Percentiles rank a stretch among this genome's conserved stretches.
Conservation (phyloP, 805 yeast genomes). For the Phaffomyces opuntiae region DNA sequence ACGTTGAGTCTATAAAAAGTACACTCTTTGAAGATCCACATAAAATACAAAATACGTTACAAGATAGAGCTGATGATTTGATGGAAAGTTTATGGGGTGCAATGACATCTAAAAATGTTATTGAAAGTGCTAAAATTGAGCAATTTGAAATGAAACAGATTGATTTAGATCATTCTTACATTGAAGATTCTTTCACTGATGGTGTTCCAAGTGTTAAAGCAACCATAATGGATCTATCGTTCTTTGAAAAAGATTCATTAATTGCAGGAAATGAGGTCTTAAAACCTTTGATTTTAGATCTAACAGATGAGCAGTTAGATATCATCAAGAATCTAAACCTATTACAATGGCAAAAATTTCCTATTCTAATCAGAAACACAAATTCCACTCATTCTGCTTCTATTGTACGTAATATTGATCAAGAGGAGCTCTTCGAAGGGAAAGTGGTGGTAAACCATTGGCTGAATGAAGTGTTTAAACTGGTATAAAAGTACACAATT, state of each 20-base stretch:
- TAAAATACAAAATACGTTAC: constrained; percentile 35
- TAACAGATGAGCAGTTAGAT: constrained; percentile 37
- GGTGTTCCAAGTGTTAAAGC: constrained; percentile 15
- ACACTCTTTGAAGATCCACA: constrained; percentile 20
- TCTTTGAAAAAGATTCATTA: constrained; percentile 18
- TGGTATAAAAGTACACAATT: background rate
- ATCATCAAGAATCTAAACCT: constrained; percentile 53
- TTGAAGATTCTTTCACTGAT: constrained; percentile 12
- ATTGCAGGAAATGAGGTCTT: constrained; percentile 14
- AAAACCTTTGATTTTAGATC: constrained; percentile 25
- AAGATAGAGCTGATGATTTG: constrained; percentile 56
- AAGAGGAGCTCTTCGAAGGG: constrained; percentile 60
- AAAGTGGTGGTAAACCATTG: constrained; percentile 60
- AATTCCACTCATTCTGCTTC: constrained; percentile 76
- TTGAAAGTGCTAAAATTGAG: constrained; percentile 15
- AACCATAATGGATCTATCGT: constrained; percentile 24
- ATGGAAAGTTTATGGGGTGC: constrained; percentile 61
- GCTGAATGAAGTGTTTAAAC: constrained; percentile 36
- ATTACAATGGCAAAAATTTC: constrained; percentile 62
- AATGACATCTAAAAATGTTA: constrained; percentile 32
- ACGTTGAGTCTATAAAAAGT: constrained; percentile 11
- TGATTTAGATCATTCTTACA: background rate
- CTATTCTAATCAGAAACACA: constrained; percentile 60
- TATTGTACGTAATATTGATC: constrained; percentile 54
- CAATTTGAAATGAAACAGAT: constrained; percentile 11